Percentiles rank a stretch among this genome's conserved stretches.
phyloP scores from a whole-genome alignment of 441 rosid genomes.

The Omphalea diandra region DNA sequence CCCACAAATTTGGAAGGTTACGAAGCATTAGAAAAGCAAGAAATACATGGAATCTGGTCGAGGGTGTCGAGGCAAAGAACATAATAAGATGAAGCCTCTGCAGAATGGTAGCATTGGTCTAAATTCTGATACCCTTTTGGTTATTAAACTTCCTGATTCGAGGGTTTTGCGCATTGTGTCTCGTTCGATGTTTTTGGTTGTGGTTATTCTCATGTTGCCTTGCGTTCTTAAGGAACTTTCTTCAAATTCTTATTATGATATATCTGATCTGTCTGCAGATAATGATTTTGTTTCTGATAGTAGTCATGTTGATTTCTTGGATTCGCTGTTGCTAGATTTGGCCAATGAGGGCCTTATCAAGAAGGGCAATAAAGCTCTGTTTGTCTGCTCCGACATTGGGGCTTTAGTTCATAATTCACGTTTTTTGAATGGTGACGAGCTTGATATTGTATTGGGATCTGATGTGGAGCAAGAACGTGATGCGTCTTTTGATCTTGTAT shows the following conservation, averaged over 20 bases:
- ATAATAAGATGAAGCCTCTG: conserved; percentile 19
- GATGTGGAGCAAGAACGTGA: conserved; percentile 24
- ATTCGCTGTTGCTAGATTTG: conserved; percentile 37
- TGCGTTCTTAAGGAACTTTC: conserved; percentile 27
- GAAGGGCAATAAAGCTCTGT: conserved; percentile 38
- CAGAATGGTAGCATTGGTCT: conserved; percentile 21
- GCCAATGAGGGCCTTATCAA: conserved; percentile 38
- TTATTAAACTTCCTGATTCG: conserved; percentile 43
- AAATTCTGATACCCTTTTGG: conserved; percentile 32
- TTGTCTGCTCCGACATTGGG: conserved; percentile 29
- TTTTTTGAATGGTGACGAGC: conserved; percentile 30
- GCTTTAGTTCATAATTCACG: conserved; percentile 19
- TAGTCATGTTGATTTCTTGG: conserved; percentile 29
- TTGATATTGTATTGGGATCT: conserved; percentile 31
- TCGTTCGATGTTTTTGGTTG: conserved; percentile 42
- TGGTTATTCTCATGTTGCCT: conserved; percentile 37
- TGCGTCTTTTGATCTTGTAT: conserved; percentile 36
- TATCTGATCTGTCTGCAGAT: conserved; percentile 2
- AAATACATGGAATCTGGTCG: conserved; percentile 27
- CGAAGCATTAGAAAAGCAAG: background rate
- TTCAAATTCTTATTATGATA: conserved; percentile 15
- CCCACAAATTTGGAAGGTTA: background rate
- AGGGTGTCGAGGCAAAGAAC: conserved; percentile 24
- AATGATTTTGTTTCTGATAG: conserved; percentile 19
- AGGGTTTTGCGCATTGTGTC: conserved; percentile 38